Conservation (phyloP, 2,329 filamentous ascomycete genomes). For the Karstenula rhodostoma region DNA sequence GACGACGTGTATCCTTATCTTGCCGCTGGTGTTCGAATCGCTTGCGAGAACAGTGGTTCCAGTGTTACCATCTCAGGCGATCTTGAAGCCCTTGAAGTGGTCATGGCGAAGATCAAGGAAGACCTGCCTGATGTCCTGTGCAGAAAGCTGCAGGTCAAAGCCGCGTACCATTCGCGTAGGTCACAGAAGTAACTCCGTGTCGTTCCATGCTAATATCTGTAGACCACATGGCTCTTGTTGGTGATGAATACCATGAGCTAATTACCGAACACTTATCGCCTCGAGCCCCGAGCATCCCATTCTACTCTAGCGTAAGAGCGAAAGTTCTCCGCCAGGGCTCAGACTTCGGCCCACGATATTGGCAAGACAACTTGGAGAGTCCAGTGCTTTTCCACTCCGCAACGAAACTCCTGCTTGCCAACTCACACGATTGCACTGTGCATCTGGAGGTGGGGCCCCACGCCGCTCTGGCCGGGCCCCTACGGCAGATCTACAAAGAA, state of each 20-base stretch:
- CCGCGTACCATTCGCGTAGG: constrained; percentile 55
- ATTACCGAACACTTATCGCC: too few relatives aligned
- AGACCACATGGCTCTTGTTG: constrained; percentile 48
- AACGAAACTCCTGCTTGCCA: neutral
- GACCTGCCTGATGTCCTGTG: neutral
- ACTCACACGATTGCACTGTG: neutral
- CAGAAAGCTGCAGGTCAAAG: constrained; percentile 50
- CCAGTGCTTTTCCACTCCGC: constrained; percentile 20
- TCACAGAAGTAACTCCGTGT: too few relatives aligned
- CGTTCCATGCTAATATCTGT: neutral
- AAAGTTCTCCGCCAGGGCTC: neutral
- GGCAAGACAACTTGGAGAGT: constrained; percentile 19
- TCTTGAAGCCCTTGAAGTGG: constrained; percentile 38
- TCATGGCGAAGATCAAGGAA: neutral
- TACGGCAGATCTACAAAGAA: neutral
- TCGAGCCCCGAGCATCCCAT: neutral
- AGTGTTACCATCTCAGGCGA: constrained; percentile 57
- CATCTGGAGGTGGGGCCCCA: constrained; percentile 5
- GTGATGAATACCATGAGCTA: constrained; percentile 44
- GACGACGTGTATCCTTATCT: neutral
- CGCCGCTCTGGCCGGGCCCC: neutral
- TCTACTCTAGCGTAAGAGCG: constrained; percentile 15
- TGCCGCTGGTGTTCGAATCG: neutral
- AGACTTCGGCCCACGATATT: constrained; percentile 11
- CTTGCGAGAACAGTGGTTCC: constrained; percentile 44